Evolutionary conservation across 805 yeast species (phyloP).

Genomic region (Candida koratica): DNA sequence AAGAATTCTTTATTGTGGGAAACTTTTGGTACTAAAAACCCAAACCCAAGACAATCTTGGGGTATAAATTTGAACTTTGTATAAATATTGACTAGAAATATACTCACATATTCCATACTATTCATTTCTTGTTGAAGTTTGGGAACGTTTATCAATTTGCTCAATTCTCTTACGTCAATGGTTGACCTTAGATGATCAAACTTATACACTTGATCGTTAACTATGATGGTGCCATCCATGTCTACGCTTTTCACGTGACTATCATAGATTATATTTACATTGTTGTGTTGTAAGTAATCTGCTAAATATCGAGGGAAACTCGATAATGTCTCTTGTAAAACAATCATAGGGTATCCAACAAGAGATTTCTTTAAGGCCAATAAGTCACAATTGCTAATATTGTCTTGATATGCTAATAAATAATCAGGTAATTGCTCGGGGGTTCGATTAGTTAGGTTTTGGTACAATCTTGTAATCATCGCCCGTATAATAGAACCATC

Average conservation of each 20-base stretch:
- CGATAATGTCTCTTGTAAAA: slow-evolving; percentile 54
- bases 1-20: slow-evolving; percentile 51
- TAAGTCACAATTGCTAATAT: slow-evolving; percentile 38
- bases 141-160: slow-evolving; percentile 24
- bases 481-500: slow-evolving; percentile 51
- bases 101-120: slow-evolving; percentile 37
- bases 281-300: slow-evolving; percentile 33
- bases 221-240: slow-evolving; percentile 15
- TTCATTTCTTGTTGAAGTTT: slow-evolving; percentile 18
- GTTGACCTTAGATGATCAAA: slow-evolving; percentile 63
- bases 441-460: slow-evolving; percentile 12
- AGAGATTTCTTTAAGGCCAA: slow-evolving; percentile 32
- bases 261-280: slow-evolving; percentile 38
- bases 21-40: slow-evolving; percentile 71
- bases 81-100: slow-evolving; percentile 69
- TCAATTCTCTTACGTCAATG: slow-evolving; percentile 42
- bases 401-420: slow-evolving; percentile 36
- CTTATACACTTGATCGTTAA: slow-evolving; percentile 14
- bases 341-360: slow-evolving; percentile 58
- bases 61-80: slow-evolving; percentile 38
- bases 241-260: slow-evolving; percentile 21
- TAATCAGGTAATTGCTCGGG: slow-evolving; percentile 9
- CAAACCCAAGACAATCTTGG: slow-evolving; percentile 62
- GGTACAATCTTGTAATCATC: slow-evolving; percentile 31
- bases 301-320: slow-evolving; percentile 45